phyloP scores from a whole-genome alignment of 73 alveolate genomes.

The Halteria grandinella region DNA sequence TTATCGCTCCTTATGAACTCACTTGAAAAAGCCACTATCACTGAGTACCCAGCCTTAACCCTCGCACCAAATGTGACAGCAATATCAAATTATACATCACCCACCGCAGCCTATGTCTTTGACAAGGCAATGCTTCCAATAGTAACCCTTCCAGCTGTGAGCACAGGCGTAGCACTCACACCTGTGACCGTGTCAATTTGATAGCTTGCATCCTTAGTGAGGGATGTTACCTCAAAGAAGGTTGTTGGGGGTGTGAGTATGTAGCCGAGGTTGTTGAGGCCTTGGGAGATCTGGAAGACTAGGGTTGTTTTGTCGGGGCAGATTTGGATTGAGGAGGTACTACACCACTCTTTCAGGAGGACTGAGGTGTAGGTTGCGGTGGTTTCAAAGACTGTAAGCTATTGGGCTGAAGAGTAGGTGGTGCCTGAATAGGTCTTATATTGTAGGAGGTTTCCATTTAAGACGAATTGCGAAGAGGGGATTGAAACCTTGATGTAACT shows the following conservation, averaged over 20 bases:
- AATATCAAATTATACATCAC: constrained; percentile 13
- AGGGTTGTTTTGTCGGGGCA: constrained; percentile 11
- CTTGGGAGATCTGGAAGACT: constrained; percentile 2
- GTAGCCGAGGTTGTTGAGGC: constrained; percentile 29
- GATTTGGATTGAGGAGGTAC: not conserved
- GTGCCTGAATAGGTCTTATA: not conserved
- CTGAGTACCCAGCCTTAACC: constrained; percentile 16
- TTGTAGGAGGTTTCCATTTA: constrained; percentile 14
- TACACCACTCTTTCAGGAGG: constrained; percentile 29
- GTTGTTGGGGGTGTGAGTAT: constrained; percentile 38
- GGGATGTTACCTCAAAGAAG: constrained; percentile 13
- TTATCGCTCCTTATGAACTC: constrained; percentile 44
- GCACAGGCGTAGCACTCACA: constrained; percentile 13
- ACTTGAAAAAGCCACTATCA: constrained; percentile 14
- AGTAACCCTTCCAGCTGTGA: constrained; percentile 19
- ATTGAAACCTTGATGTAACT: constrained; percentile 18
- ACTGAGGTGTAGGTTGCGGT: constrained; percentile 17
- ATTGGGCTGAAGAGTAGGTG: not conserved
- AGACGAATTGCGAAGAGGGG: constrained; percentile 25
- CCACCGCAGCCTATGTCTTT: not conserved
- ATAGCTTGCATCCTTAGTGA: constrained; percentile 26
- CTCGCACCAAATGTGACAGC: constrained; percentile 33
- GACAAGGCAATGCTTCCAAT: not conserved
- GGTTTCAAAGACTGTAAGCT: not conserved
- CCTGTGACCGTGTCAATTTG: not conserved